Percentiles rank a stretch among this genome's conserved stretches.
Evolutionary conservation across 192 early-diverging fungal genomes (phyloP).

Genomic region (Backusella tarrabulga): DNA sequence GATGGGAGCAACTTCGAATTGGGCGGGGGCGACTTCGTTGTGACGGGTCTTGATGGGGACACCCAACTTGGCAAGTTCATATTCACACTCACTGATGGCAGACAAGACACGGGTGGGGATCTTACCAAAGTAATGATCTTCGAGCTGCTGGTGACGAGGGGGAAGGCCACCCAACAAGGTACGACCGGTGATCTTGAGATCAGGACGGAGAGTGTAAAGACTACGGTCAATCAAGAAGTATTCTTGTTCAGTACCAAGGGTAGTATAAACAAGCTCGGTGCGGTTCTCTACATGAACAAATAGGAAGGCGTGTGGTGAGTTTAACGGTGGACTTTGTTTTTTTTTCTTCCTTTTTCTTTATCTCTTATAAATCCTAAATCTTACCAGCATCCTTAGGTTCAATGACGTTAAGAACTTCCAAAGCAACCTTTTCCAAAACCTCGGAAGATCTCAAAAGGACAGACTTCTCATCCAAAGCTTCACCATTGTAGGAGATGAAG

Average conservation of each 20-base stretch:
- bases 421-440: conserved; percentile 77
- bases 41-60: conserved; percentile 98
- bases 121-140: conserved; percentile 99
- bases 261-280: conserved; percentile 83
- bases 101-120: conserved; percentile 94
- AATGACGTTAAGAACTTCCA: conserved; percentile 78
- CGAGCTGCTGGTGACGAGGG: conserved; percentile 97
- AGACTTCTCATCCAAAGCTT: conserved; percentile 98
- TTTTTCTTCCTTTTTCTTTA: background rate
- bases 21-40: conserved; percentile 98
- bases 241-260: conserved; percentile 97
- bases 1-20: conserved; percentile 98
- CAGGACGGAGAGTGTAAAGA: conserved; percentile 91
- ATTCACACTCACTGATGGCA: conserved; percentile 88
- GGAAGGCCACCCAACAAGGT: conserved; percentile 92
- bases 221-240: conserved; percentile 97
- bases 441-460: conserved; percentile 91
- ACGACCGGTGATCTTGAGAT: conserved; percentile 96
- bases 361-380: background rate
- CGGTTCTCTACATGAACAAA: conserved; percentile 1
- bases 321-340: background rate
- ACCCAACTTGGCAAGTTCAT: conserved; percentile 92
- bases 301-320: background rate
- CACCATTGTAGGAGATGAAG: conserved; percentile 99
- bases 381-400: conserved; percentile 39